Conservation (phyloP, 257 asterid genomes). For the Primulina huaijiensis region DNA sequence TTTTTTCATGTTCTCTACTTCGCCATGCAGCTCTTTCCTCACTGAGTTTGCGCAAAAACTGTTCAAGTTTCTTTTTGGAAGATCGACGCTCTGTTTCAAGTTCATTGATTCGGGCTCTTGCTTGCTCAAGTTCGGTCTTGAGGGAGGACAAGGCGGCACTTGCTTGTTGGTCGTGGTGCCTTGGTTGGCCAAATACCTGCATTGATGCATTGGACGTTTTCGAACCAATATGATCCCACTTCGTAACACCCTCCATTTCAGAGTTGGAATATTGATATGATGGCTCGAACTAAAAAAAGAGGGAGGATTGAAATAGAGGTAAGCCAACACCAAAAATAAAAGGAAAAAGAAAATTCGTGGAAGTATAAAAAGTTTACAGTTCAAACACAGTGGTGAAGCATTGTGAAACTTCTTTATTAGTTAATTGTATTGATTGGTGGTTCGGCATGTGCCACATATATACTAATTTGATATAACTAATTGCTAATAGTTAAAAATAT, state of each 20-base stretch:
- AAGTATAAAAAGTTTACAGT: not conserved
- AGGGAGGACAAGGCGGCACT: constrained; percentile 40
- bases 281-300: constrained; percentile 34
- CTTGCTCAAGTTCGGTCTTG: constrained; percentile 55
- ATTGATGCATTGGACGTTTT: constrained; percentile 32
- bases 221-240: constrained; percentile 60
- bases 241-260: constrained; percentile 64
- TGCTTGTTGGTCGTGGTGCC: constrained; percentile 26
- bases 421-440: not conserved
- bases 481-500: not conserved
- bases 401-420: not conserved
- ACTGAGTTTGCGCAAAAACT: constrained; percentile 53
- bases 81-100: constrained; percentile 58
- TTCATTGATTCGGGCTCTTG: constrained; percentile 46
- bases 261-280: constrained; percentile 37
- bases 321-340: not conserved
- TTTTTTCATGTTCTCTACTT: constrained; percentile 59
- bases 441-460: not conserved
- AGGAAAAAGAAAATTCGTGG: not conserved
- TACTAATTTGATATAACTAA: not conserved
- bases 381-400: not conserved
- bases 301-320: constrained; percentile 17
- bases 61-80: constrained; percentile 62
- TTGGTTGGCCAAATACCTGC: constrained; percentile 32
- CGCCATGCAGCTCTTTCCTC: constrained; percentile 66